Evolutionary conservation across 176 grass and related monocot species (phyloP), one percentile per base, ranked within the genome.

Genomic region (Puccinellia tenuiflora): DNA sequence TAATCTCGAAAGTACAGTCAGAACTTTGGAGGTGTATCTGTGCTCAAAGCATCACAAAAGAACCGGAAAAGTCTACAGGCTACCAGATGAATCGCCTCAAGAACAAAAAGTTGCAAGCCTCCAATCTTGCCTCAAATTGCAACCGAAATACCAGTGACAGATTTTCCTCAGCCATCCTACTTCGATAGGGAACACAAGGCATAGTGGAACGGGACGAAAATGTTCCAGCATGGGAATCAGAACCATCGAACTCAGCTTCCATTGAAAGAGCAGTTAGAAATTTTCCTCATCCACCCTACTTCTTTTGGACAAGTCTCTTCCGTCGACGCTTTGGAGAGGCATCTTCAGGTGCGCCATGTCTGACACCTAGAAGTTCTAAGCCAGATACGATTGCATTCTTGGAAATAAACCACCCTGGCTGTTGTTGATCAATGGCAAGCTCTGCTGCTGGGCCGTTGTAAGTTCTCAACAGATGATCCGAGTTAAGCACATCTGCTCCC

Each of bases 241-340:
- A 57, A 51, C 25, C 6, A 26, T 53, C 80, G 68, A 56, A n/a
- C 75, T 54, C 83, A 82, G 73, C 38, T 84, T 77, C 83, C 25
- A 22, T 37, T 74, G 16, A 84, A 73, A 73, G 14, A 50, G 28
- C 28, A 51, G 71, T 51, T 74, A 51, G 28, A 6, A 6, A 21
- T 12, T 9, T 74, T 33, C 45, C 71, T 51, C 26, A 21, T 74
- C 8, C 45, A 51, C 26, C 26, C 45, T 74, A 77, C 68, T 94
- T 94, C 75, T 86, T 94, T 51, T 86, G 83, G 69, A 94, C 71
- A 38, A 91, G 76, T 89, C 92, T 91, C 68, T 84, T 94, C 72
- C 92, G 83, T 8, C 88, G 83, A 29, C 75, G 72, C 31, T 87
- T 94, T 59, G 88, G 20, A 69, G 88, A 45, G 71, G 51, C 45